Base-by-base conservation (phyloP, 805 yeast species). In the Cyberlindnera maritima region DNA sequence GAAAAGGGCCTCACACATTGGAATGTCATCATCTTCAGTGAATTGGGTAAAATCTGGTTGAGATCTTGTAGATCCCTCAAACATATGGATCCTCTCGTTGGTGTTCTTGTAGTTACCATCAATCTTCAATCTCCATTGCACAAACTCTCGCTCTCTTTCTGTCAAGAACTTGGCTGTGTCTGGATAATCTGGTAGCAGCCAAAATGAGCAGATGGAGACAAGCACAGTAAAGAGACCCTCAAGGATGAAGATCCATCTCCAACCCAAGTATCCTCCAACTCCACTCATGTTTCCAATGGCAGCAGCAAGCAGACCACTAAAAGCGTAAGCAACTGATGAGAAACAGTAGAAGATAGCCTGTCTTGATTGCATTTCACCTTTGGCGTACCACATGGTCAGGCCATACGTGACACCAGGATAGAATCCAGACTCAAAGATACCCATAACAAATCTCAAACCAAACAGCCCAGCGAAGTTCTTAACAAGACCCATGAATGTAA, bases 251-350 rank as follows among this genome's bases (percentile, higher is more conserved):
- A 55, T 44, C 57, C 57, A 57, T 45, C 49, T 44, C 59, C 59
- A 57, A 3, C 53, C 54, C 12, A 36, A 13, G 17, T 49, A 36
- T 11, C 52, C 51, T 28, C 51, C 49, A 25, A 43, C 49, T 19
- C 56, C 57, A 34, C 37, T 36, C 43, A 53, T 49, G 47, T 57
- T 57, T 9, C 62, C 61, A 28, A 61, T 44, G 11, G 58, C 50
- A 8, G 57, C 63, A 13, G 60, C 50, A 3, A 61, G 19, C 11
- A 60, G 53, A n/a, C 58, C 58, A 36, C 61, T 47, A 28, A 63
- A 47, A 32, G 57, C 53, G 14, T 63, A 64, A 4, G 54, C 51
- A 14, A 54, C 54, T 28, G 55, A 55, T 4, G 48, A 37, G 14
- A 47, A 50, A 33, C 48, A 49, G 42, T 46, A 49, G 48, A 61